Conservation (phyloP, 2,329 filamentous ascomycete genomes). For the Ceratocystis destructans region DNA sequence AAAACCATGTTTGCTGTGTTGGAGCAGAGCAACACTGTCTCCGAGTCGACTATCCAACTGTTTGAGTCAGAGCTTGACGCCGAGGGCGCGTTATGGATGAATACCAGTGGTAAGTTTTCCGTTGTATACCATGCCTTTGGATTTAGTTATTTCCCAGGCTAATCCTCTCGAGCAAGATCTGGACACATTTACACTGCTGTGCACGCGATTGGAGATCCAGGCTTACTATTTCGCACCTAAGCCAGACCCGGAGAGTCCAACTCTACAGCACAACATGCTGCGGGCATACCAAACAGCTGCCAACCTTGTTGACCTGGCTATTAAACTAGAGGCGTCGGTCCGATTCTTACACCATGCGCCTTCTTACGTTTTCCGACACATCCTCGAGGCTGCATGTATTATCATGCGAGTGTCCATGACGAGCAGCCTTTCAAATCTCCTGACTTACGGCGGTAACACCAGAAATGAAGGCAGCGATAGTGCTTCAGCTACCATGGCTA, state of each 20-base stretch:
- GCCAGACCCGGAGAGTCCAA: slow-evolving; percentile 28
- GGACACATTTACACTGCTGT: slow-evolving; percentile 32
- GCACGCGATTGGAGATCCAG: slow-evolving; percentile 40
- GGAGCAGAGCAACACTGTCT: slow-evolving; percentile 34
- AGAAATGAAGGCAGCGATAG: slow-evolving; percentile 28
- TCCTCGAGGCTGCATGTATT: slow-evolving; percentile 35
- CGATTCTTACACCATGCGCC: slow-evolving; percentile 35
- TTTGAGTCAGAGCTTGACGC: slow-evolving; percentile 41
- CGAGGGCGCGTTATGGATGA: slow-evolving; percentile 25
- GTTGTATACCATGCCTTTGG: background rate
- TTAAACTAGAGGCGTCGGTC: slow-evolving; percentile 31
- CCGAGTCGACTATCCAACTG: slow-evolving; percentile 33
- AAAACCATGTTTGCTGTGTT: slow-evolving; percentile 36
- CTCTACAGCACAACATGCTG: slow-evolving; percentile 33
- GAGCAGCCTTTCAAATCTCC: slow-evolving; percentile 24
- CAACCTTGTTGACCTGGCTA: slow-evolving; percentile 31
- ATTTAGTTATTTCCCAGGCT: background rate
- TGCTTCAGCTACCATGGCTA: slow-evolving; percentile 24
- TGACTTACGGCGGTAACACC: slow-evolving; percentile 20
- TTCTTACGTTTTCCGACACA: slow-evolving; percentile 36
- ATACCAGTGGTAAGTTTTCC: slow-evolving; percentile 7
- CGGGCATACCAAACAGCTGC: slow-evolving; percentile 37
- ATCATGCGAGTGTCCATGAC: slow-evolving; percentile 25
- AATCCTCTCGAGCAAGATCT: background rate
- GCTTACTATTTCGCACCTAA: slow-evolving; percentile 38